These are phyloP conservation scores for Fusarium subtropicale DNA, from an alignment of 2,329 filamentous ascomycete genomes.

Conservation along the genomic window DNA sequence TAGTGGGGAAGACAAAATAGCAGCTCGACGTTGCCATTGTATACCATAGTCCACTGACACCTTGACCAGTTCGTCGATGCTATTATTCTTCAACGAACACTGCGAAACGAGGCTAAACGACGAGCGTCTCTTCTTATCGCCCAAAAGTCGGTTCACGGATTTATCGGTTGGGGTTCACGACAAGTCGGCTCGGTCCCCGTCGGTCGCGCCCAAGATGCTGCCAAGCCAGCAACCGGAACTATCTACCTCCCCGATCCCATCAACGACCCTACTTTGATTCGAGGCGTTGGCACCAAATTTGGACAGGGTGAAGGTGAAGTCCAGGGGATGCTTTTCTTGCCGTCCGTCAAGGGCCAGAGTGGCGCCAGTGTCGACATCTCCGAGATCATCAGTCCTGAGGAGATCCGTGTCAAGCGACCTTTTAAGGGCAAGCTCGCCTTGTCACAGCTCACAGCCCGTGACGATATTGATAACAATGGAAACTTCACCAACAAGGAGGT, in stretches of 20 bases:
- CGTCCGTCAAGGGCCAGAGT: slow-evolving; percentile 80
- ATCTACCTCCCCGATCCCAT: slow-evolving; percentile 92
- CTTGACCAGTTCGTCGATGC: slow-evolving; percentile 88
- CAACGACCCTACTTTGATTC: slow-evolving; percentile 83
- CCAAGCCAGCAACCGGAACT: slow-evolving; percentile 80
- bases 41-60: slow-evolving; percentile 17
- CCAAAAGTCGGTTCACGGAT: slow-evolving; percentile 93
- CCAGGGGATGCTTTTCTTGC: slow-evolving; percentile 87
- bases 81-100: slow-evolving; percentile 89
- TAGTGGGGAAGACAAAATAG: neutral
- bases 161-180: slow-evolving; percentile 88
- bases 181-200: slow-evolving; percentile 93
- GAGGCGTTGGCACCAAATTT: slow-evolving; percentile 85
- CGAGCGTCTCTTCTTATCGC: slow-evolving; percentile 94
- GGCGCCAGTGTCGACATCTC: slow-evolving; percentile 86
- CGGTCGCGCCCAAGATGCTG: slow-evolving; percentile 87
- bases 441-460: slow-evolving; percentile 83
- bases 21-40: neutral
- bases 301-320: slow-evolving; percentile 75
- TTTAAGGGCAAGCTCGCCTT: slow-evolving; percentile 83
- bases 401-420: slow-evolving; percentile 86
- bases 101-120: slow-evolving; percentile 86
- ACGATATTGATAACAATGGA: slow-evolving; percentile 76
- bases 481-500: slow-evolving; percentile 68
- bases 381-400: slow-evolving; percentile 81